Conservation (phyloP, 306 rosid genomes). For the Hippophae rhamnoides region DNA sequence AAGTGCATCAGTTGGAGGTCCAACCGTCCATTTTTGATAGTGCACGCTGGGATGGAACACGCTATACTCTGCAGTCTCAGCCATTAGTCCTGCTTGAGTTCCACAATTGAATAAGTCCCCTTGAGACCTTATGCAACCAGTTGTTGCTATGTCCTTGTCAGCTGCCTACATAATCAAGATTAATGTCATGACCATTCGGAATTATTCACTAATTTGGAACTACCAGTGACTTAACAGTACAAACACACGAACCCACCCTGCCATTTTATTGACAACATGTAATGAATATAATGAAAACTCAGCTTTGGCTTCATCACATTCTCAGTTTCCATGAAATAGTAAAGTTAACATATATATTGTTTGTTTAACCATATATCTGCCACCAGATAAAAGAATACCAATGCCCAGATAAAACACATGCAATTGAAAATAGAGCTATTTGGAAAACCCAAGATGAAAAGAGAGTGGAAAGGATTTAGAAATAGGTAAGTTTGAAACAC, state of each 20-base stretch:
- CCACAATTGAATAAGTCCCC: conserved; percentile 71
- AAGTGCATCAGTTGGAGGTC: conserved; percentile 51
- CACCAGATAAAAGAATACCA: no score
- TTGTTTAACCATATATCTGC: no score
- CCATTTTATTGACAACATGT: no score
- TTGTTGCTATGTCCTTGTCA: conserved; percentile 49
- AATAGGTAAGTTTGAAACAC: no score
- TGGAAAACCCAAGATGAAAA: no score
- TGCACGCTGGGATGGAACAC: conserved; percentile 60
- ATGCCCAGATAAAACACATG: no score
- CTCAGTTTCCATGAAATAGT: no score
- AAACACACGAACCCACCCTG: not conserved
- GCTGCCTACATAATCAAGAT: conserved; percentile 47
- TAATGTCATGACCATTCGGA: conserved; percentile 8
- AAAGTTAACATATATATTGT: no score
- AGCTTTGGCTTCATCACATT: no score
- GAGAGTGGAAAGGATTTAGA: no score
- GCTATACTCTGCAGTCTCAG: conserved; percentile 15
- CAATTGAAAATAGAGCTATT: no score
- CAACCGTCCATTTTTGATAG: conserved; percentile 52
- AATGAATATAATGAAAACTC: no score
- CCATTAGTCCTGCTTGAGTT: conserved; percentile 56
- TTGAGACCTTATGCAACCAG: conserved; percentile 65
- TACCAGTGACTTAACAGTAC: not conserved
- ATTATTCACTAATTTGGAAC: not conserved